Evolutionary conservation across 164 flowering plant species (phyloP), one percentile per base, ranked within the genome.

Genomic region (Santalum album): DNA sequence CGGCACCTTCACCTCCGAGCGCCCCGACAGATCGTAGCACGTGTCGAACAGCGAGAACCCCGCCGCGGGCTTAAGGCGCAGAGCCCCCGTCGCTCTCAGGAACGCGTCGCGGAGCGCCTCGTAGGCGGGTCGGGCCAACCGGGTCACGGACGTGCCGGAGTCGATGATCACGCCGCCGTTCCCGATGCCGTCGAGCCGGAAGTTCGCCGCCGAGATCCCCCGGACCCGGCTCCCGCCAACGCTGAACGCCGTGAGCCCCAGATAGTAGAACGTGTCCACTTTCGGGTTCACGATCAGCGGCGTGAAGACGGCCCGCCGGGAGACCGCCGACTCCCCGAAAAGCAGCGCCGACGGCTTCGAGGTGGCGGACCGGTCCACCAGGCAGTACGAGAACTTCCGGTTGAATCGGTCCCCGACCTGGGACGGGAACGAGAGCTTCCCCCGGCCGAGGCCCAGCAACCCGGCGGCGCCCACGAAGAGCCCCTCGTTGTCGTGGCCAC

Each of bases 401-500:
- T 78, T 81, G 69, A 82, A 87, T 20, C 70, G 76, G 20, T 51
- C 57, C 9, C 87, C 90, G 51, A 86, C 65, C 34, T 87, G 99
- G 1, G 74, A 21, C 9, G 96, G 91, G 26, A 94, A 90, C 0
- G 96, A 85, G 20, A 94, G 56, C 20, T 51, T 67, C 3, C 97
- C 99, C 2, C 85, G 68, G 54, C 99, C 99, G 11, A 94, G 79
- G 0, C 99, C 99, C 4, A 94, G 55, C 43, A 94, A 58, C 2
- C 99, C 97, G 20, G 95, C 95, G 0, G 99, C 99, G 0, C 96
- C 99, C 15, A 81, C 85, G 67, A 94, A 94, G 39, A 90, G 50
- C 0, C 99, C 99, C 57, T 87, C 92, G 54, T 92, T 89, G 64
- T 89, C 95, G 65, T 92, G 96, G 12, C 97, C 99, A 55, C 99